Conservation (phyloP, 1,284 basidiomycete genomes). For the Puccinia brachypodii region DNA sequence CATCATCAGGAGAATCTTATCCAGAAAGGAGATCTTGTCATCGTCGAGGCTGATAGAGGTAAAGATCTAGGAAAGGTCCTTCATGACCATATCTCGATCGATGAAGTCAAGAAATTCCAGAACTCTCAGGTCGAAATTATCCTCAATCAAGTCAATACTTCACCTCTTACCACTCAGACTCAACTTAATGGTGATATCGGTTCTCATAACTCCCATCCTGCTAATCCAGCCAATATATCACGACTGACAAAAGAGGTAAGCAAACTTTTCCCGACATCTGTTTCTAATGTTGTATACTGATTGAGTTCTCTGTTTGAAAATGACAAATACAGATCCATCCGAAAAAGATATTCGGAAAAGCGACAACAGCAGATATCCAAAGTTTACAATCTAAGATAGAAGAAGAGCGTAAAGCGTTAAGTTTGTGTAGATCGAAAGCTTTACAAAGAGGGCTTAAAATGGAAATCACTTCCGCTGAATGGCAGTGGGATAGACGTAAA, state of each 20-base stretch:
- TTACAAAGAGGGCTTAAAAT: slow-evolving; percentile 79
- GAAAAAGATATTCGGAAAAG: slow-evolving; percentile 94
- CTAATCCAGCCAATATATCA: background rate
- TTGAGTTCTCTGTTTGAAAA: background rate
- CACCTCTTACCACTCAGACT: background rate
- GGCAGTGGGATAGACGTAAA: slow-evolving; percentile 97
- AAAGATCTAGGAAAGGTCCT: slow-evolving; percentile 82
- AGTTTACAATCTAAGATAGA: slow-evolving; percentile 74
- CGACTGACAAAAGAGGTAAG: slow-evolving; percentile 39
- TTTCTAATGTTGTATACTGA: background rate
- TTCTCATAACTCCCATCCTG: background rate
- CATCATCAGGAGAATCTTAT: too few species aligned
- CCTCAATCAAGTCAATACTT: background rate
- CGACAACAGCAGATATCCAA: slow-evolving; percentile 76
- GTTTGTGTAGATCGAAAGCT: slow-evolving; percentile 86
- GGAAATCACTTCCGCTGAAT: slow-evolving; percentile 97
- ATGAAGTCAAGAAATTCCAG: slow-evolving; percentile 87
- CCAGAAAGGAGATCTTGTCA: slow-evolving; percentile 81
- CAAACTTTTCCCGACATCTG: background rate
- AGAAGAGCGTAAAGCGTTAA: slow-evolving; percentile 88
- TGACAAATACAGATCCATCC: slow-evolving; percentile 91
- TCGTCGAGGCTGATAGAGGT: slow-evolving; percentile 94
- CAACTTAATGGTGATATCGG: background rate
- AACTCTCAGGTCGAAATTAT: slow-evolving; percentile 63
- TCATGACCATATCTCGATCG: slow-evolving; percentile 79